Evolutionary conservation across 345 rosid species (phyloP), one percentile per base, ranked within the genome.

Genomic region (Gossypium longicalyx): DNA sequence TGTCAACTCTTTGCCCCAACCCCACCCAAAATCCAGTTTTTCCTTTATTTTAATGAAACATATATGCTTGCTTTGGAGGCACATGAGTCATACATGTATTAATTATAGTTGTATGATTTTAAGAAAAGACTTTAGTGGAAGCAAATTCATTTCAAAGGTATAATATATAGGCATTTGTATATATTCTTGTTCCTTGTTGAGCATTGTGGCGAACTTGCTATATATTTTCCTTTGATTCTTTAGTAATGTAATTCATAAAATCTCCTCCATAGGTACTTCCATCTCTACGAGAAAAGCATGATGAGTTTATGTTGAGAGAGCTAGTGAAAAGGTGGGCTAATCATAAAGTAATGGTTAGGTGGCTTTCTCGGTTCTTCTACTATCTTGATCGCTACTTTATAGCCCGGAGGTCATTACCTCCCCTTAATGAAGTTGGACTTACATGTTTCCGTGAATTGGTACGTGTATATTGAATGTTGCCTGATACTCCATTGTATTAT

Each of bases 351-450:
- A 82, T 88, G 92, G 85, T 83, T 71, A 74, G 83, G 79, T 85
- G 88, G 88, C 82, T 88, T 69, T 82, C 83, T 44, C 83, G 84
- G 54, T 81, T 86, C 78, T 88, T 88, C 77, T 59, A 82, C 71
- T 86, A 83, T 76, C 87, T 88, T 38, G 87, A 86, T 43, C 84
- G 90, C 19, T 82, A 78, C 76, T 85, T 82, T 58, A 75, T 85
- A 65, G 75, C 81, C 13, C 83, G 86, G 64, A 65, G 76, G 54
- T 61, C 71, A 49, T 70, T 82, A 43, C 85, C 84, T n/a, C 62
- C 84, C 9, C 86, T 88, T 23, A 80, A 70, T 67, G 85, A 86
- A 79, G 80, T 80, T 77, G 84, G 84, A 34, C 73, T 84, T 2
- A 57, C 74, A 11, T 75, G 82, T 73, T 86, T 88, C 80, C 78